Base-by-base conservation (phyloP, 768 basidiomycete genomes). In the Tubosaeta sp. region DNA sequence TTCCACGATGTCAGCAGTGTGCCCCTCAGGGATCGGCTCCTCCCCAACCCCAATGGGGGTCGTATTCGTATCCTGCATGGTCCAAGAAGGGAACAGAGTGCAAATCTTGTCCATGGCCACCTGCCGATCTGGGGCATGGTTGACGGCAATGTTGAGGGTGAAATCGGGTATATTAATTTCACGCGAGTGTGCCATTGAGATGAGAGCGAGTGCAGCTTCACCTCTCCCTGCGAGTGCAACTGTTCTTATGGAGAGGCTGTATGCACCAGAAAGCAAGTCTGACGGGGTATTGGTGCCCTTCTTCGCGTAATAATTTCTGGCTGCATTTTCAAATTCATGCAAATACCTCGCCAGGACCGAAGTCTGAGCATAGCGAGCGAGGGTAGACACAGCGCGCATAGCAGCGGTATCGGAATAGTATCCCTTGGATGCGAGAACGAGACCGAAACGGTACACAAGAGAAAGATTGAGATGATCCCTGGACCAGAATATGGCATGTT, bases 351-450 rank as follows among this genome's bases (percentile, higher is more conserved):
- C 53, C 51, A 69, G 67, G 39, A 70, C 58, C 1, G 66, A 55
- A 4, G 69, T 67, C 6, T 63, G 51, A 3, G 76, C 71, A 62
- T 74, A 79, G 19, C 76, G 76, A 35, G 77, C 66, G 17, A 86
- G 62, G 5, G 66, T 63, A 2, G 73, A 69, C 31, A 80, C 52
- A 46, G 65, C 61, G 7, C 62, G 68, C 48, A 44, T 53, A 5
- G 57, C 55, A 12, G 55, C 56, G 4, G 38, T n/a, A 25, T 51
- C 59, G 46, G 45, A 38, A 39, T 46, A 46, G 51, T 76, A 77
- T 0, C 83, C 83, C 57, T 79, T 82, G 16, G 69, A 64, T 4
- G 76, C 75, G n/a, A 72, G 68, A 5, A 73, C 64, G 41, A 73
- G 49, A 17, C 74, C 79, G 45, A 82, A 78, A 13, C 64, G 69